Conservation (phyloP, 1,139 yeast genomes). For the Yamadazyma diddensiae region DNA sequence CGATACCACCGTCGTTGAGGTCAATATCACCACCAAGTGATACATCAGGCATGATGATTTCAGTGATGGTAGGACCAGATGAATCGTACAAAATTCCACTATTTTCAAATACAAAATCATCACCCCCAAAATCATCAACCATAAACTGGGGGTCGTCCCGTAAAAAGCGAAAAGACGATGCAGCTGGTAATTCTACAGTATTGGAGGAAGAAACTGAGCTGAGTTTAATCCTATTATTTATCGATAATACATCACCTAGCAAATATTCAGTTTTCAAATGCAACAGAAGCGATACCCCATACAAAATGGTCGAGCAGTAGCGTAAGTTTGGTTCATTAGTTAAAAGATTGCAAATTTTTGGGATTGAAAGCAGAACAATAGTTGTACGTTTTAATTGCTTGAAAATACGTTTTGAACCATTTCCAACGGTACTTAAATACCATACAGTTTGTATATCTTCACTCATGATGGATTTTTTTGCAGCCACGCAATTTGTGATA, state of each 20-base stretch:
- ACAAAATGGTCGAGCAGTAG: slow-evolving; percentile 45
- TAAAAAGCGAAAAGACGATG: slow-evolving; percentile 3
- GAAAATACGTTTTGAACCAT: slow-evolving; percentile 18
- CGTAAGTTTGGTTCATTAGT: slow-evolving; percentile 17
- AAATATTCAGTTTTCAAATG: slow-evolving; percentile 49
- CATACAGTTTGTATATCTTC: slow-evolving; percentile 5
- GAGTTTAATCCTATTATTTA: neutral
- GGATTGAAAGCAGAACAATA: slow-evolving; percentile 43
- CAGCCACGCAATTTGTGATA: too few relatives aligned
- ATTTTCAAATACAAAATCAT: slow-evolving; percentile 4
- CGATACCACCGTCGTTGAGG: too few relatives aligned
- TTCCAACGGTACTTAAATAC: slow-evolving; percentile 5
- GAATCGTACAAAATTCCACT: slow-evolving; percentile 2
- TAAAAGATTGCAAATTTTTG: slow-evolving; percentile 40
- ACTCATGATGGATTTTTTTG: neutral
- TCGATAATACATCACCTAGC: slow-evolving; percentile 25
- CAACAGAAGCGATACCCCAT: slow-evolving; percentile 57
- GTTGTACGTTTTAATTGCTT: slow-evolving; percentile 23
- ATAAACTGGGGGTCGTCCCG: slow-evolving; percentile 8
- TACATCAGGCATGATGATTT: too few relatives aligned
- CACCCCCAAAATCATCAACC: slow-evolving; percentile 7
- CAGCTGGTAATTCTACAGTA: too few relatives aligned
- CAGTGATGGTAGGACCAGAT: too few relatives aligned
- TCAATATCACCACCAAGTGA: too few relatives aligned
- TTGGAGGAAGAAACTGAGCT: too few relatives aligned